Evolutionary conservation across 1,284 basidiomycete species (phyloP).

Genomic region (Sanguinoderma infundibulare): DNA sequence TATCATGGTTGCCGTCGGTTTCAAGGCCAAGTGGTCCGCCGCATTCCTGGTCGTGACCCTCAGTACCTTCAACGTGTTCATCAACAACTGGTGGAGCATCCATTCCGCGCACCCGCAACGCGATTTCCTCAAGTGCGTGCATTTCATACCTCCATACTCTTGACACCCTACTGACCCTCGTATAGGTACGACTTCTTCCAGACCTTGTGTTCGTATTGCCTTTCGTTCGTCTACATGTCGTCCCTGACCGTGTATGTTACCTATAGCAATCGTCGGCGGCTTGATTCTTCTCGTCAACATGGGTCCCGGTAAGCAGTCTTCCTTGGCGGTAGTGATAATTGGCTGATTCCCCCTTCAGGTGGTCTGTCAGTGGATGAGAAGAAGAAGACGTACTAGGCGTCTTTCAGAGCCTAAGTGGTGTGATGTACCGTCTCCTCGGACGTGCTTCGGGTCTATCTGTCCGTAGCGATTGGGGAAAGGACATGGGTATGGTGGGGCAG

Average conservation of each 20-base stretch:
- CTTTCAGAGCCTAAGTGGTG: neutral
- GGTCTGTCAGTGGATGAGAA: conserved; percentile 99
- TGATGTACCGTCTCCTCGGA: neutral
- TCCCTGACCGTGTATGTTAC: conserved; percentile 6
- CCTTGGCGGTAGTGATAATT: neutral
- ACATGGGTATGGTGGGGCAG: conserved; percentile 19
- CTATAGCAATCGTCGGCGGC: conserved; percentile 92
- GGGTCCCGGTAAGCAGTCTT: conserved; percentile 74
- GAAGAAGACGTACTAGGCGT: conserved; percentile 85
- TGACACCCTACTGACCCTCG: conserved; percentile 11
- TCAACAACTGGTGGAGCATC: conserved; percentile 99
- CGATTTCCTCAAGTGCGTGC: conserved; percentile 91
- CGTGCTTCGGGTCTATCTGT: conserved; percentile 1
- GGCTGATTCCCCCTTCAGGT: conserved; percentile 46
- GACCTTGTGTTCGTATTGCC: conserved; percentile 73
- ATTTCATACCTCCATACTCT: neutral
- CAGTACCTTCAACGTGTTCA: conserved; percentile 95
- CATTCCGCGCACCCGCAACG: conserved; percentile 92
- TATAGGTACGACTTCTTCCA: conserved; percentile 92
- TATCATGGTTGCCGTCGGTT: conserved; percentile 96
- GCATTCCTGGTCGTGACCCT: conserved; percentile 95
- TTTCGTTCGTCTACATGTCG: neutral
- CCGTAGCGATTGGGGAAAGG: conserved; percentile 5
- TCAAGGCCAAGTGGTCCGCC: conserved; percentile 99
- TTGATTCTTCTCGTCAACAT: conserved; percentile 97